Conservation (phyloP, 192 early-diverging fungal species). For the Coemansia sp. region DNA sequence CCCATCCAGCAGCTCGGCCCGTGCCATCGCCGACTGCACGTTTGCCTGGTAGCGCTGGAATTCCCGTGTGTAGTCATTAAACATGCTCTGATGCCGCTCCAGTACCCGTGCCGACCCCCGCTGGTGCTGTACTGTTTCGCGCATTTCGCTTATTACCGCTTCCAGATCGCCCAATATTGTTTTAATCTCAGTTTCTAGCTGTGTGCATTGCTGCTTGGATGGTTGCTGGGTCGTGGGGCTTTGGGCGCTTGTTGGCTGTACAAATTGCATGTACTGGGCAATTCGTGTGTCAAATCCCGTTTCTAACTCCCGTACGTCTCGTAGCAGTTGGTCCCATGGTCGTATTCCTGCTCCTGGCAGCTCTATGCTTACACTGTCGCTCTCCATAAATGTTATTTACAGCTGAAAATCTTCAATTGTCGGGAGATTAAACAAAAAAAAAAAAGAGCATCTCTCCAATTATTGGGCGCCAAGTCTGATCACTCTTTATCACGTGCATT, state of each 20-base stretch:
- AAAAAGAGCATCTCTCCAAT: too few species aligned
- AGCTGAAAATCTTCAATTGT: too few species aligned
- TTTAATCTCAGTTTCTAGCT: conserved; percentile 29
- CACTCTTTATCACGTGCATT: too few species aligned
- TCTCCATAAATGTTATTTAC: conserved; percentile 10
- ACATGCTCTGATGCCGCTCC: conserved; percentile 42
- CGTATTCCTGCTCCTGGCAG: conserved; percentile 42
- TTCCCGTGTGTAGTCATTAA: conserved; percentile 41
- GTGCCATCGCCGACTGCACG: conserved; percentile 31
- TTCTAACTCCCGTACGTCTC: conserved; percentile 48
- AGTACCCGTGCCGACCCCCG: conserved; percentile 46
- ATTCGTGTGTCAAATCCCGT: conserved; percentile 47
- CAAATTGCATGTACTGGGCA: conserved; percentile 50
- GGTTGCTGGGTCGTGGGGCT: conserved; percentile 5
- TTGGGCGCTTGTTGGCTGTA: conserved; percentile 33
- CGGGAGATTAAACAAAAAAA: too few species aligned
- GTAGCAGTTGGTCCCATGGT: conserved; percentile 49
- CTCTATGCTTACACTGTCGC: conserved; percentile 42
- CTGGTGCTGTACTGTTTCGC: conserved; percentile 40
- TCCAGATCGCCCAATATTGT: conserved; percentile 43
- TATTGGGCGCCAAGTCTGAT: too few species aligned
- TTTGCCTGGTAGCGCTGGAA: conserved; percentile 49
- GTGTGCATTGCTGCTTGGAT: conserved; percentile 19
- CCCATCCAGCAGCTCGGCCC: conserved; percentile 28
- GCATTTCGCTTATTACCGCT: conserved; percentile 44